Base-by-base conservation (phyloP, 2,329 filamentous ascomycete species). In the Xylariaceae sp. region DNA sequence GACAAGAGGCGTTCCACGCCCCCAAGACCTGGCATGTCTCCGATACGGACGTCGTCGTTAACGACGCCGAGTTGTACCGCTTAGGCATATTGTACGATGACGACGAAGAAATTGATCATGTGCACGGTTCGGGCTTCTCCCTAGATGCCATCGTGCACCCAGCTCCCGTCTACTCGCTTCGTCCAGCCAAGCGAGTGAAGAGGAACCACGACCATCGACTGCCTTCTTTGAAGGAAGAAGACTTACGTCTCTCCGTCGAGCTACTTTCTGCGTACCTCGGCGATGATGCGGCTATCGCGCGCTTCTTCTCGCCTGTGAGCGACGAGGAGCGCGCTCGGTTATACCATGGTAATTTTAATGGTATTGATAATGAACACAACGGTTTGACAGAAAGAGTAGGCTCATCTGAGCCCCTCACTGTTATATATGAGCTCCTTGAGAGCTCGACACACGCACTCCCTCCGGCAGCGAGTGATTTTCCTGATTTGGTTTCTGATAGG, bases 1-100 rank as follows among this genome's bases (percentile, higher is more conserved):
- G 69, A 8, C 65, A 71, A 43, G 69, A 67, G 34, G 68, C 69
- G 14, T 71, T 71, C 37, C 62, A 61, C 12, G 62, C 57, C 28
- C 61, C 66, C 9, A 29, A 61, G 21, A 31, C 53, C 3, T 57
- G 53, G 49, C 45, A 55, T 16, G 21, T 23, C 55, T 53, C 43
- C n/a, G 57, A 55, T 34, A 65, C 61, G 6, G 65, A 68, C 36
- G 43, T 61, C 0, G 61, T 63, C 47, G 60, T 60, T 16, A 60
- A 65, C 45, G 67, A 71, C 51, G 53, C 62, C 5, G 67, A 67
- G 4, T 44, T 70, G 33, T 69, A 69, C 39, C 61, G 60, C 12
- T 29, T 70, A 17, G 68, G 69, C 8, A 58, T 71, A 41, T 39
- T 70, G 14, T 70, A 69, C 36, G 65, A 69, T 28, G 63, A 67